Conservation (phyloP, 768 basidiomycete species). For the Suillus spraguei region DNA sequence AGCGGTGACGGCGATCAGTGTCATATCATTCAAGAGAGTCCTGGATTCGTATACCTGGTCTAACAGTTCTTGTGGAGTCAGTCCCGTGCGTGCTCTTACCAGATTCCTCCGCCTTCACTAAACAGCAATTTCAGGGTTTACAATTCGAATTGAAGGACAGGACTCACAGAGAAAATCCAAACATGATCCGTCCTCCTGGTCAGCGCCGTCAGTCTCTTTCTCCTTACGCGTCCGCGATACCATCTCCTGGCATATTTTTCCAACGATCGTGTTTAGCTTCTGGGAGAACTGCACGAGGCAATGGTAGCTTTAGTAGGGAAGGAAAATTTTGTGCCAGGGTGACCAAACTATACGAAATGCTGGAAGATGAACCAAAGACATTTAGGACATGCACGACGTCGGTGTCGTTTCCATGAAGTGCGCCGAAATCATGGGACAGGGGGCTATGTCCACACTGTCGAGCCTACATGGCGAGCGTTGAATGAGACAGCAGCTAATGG, state of each 20-base stretch:
- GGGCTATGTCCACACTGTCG: slow-evolving; percentile 47
- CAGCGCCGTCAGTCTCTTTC: slow-evolving; percentile 30
- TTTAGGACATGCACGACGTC: slow-evolving; percentile 32
- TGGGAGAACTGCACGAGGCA: slow-evolving; percentile 25
- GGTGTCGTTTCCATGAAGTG: slow-evolving; percentile 37
- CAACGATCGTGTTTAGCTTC: slow-evolving; percentile 34
- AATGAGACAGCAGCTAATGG: not conserved
- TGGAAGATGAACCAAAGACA: slow-evolving; percentile 21
- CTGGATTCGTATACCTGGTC: not conserved
- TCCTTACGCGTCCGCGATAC: slow-evolving; percentile 36
- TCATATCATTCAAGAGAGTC: not conserved
- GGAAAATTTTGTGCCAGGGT: slow-evolving; percentile 33
- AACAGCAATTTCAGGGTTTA: not conserved
- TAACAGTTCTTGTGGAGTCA: not conserved
- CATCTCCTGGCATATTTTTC: slow-evolving; percentile 36
- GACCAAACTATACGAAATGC: slow-evolving; percentile 11
- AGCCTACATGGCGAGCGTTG: slow-evolving; percentile 28
- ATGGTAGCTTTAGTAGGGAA: slow-evolving; percentile 34
- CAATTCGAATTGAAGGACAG: not conserved
- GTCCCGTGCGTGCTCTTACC: not conserved
- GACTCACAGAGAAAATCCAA: not conserved
- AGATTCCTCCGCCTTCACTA: slow-evolving; percentile 5
- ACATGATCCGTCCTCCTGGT: slow-evolving; percentile 6
- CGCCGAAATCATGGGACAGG: slow-evolving; percentile 47
- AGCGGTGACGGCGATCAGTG: not conserved